Conservation (phyloP, 768 basidiomycete genomes). For the Tylopilus felleus region DNA sequence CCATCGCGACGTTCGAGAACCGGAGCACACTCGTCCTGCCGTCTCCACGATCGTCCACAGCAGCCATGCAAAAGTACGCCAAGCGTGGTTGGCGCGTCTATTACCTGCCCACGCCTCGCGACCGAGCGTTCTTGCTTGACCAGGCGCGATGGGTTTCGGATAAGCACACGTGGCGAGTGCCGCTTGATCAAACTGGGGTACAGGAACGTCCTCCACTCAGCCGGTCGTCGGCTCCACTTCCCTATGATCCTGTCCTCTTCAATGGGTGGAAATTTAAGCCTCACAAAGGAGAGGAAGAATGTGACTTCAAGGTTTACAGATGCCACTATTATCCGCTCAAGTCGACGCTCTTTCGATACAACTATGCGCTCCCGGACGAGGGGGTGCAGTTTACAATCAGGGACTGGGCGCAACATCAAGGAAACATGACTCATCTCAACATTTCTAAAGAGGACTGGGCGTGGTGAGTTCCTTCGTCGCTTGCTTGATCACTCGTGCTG, state of each 20-base stretch:
- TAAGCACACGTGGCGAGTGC: slow-evolving; percentile 3
- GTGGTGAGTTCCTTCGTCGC: slow-evolving; percentile 13
- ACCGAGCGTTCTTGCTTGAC: slow-evolving; percentile 15
- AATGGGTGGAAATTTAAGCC: slow-evolving; percentile 19
- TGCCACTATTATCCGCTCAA: slow-evolving; percentile 2
- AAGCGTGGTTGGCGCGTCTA: slow-evolving; percentile 33
- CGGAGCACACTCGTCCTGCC: slow-evolving; percentile 24
- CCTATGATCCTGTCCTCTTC: neutral
- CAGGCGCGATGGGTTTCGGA: slow-evolving; percentile 33
- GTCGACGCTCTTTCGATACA: slow-evolving; percentile 27
- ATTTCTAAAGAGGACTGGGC: slow-evolving; percentile 19
- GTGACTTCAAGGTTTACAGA: neutral
- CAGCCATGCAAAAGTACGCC: slow-evolving; percentile 33
- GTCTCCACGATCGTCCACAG: neutral
- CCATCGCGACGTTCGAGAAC: slow-evolving; percentile 38
- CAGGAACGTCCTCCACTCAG: neutral
- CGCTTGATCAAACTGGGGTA: neutral
- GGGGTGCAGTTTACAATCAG: neutral
- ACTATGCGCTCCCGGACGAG: slow-evolving; percentile 18
- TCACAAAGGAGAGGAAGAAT: rapidly evolving
- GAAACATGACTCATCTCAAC: neutral
- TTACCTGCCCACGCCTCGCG: slow-evolving; percentile 1
- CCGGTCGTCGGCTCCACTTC: neutral
- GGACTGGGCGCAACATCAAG: slow-evolving; percentile 14
- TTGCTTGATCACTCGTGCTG: neutral